Evolutionary conservation across 345 rosid species (phyloP).

Genomic region (Sisymbrium irio): DNA sequence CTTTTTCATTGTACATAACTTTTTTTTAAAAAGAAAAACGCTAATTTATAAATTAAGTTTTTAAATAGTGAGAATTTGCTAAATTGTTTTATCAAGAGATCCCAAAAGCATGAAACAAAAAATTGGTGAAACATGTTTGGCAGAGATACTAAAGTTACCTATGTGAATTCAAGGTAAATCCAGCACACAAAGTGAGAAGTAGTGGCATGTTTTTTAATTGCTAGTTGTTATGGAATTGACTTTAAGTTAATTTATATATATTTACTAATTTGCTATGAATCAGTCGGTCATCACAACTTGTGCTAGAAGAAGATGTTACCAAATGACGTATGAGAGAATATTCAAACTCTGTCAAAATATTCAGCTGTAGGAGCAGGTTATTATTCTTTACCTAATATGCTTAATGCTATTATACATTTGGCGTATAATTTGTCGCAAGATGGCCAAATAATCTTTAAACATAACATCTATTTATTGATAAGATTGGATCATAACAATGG

Average conservation of each 20-base stretch:
- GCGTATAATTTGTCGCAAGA: background rate
- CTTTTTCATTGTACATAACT: no score
- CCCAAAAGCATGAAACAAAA: background rate
- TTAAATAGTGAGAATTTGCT: no score
- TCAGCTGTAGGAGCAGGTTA: background rate
- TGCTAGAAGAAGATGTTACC: background rate
- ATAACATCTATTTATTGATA: background rate
- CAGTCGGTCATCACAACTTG: background rate
- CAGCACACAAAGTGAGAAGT: background rate
- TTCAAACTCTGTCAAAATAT: background rate
- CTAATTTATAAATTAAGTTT: no score
- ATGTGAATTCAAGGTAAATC: background rate
- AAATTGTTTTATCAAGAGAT: no score
- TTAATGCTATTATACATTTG: background rate
- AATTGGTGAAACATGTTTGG: background rate
- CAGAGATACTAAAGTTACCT: background rate
- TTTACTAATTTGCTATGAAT: background rate
- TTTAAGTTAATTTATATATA: background rate
- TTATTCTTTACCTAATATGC: background rate
- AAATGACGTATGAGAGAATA: background rate
- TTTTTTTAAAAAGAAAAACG: no score
- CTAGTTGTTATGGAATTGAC: constrained; percentile 10
- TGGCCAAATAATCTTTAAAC: background rate
- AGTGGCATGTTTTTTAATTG: background rate
- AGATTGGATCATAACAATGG: background rate